Evolutionary conservation across 768 basidiomycete species (phyloP).

Genomic region (Russula foetens): DNA sequence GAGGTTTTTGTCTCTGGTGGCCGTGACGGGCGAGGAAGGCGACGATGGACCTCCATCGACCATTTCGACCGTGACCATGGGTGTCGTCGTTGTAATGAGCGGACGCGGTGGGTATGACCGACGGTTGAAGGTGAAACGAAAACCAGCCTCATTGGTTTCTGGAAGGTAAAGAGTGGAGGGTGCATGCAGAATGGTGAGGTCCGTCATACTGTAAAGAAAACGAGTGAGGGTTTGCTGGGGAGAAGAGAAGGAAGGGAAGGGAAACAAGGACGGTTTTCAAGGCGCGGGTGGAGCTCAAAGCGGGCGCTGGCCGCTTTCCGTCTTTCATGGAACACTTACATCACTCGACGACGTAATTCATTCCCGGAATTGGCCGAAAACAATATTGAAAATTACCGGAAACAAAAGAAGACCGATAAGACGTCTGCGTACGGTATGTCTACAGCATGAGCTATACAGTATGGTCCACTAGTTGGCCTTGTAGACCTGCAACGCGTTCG

Average conservation of each 20-base stretch:
- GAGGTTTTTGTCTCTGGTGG: background rate
- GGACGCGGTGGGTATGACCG: background rate
- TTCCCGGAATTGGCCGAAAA: too few species aligned
- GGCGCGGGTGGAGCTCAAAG: too few species aligned
- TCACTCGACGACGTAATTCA: background rate
- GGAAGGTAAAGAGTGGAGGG: slow-evolving; percentile 14
- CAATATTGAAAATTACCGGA: too few species aligned
- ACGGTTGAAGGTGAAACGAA: slow-evolving; percentile 4
- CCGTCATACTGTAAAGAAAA: slow-evolving; percentile 6
- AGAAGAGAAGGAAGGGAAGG: background rate
- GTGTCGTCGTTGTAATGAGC: background rate
- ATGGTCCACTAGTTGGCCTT: too few species aligned
- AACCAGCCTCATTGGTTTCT: background rate
- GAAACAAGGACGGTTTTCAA: background rate
- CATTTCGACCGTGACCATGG: slow-evolving; percentile 15
- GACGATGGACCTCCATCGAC: slow-evolving; percentile 1
- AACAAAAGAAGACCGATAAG: too few species aligned
- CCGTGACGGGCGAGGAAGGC: background rate
- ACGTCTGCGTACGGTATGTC: too few species aligned
- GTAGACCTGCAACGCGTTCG: too few species aligned
- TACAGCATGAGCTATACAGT: too few species aligned
- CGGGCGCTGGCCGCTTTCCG: too few species aligned
- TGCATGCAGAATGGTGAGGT: slow-evolving; percentile 9
- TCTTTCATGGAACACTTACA: too few species aligned
- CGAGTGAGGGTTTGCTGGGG: too few species aligned